Evolutionary conservation across 2,329 filamentous ascomycete species (phyloP), one percentile per base, ranked within the genome.

Genomic region (Blumeria graminis): DNA sequence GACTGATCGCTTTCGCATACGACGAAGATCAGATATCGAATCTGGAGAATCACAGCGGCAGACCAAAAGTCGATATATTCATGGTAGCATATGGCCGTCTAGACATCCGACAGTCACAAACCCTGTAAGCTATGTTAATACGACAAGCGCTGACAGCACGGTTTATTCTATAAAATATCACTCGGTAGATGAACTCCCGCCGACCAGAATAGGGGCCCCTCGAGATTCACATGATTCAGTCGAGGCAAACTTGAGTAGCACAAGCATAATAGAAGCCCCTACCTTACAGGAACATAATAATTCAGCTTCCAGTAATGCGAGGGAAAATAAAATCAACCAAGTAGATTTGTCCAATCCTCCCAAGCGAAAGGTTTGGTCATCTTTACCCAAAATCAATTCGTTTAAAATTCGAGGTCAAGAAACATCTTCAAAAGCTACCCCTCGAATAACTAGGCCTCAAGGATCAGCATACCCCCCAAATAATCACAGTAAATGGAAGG

Each of bases 141-240:
- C 78, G 1, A 73, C 76, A 16, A 81, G 78, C 62, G 78, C 76
- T 0, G 77, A 77, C 46, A 81, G 78, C 64, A 82, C 78, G 0
- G 74, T 78, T 3, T 82, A 82, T 60, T 76, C 77, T 6, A 72
- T 82, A 38, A 71, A 77, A 55, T 81, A 81, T 60, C 77, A 80
- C 56, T 71, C 76, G 10, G 69, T 75, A 6, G 75, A 76, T 1
- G 78, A 65, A 54, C 57, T 60, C 34, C 64, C 62, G 45, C 62
- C 63, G 16, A 56, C 61, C 7, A 39, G 60, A 14, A 18, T 13
- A 16, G 11, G 8, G 3, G 41, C 22, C 41, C 22, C 22, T 6
- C 45, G 41, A 36, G 57, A 60, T 6, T 33, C 16, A 46, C 57
- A 48, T 41, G 45, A 46, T 16, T 35, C 57, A 36, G 54, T 35